Evolutionary conservation across 495 filamentous ascomycete species (phyloP).

Genomic region (Friedmanniomyces endolithicus): DNA sequence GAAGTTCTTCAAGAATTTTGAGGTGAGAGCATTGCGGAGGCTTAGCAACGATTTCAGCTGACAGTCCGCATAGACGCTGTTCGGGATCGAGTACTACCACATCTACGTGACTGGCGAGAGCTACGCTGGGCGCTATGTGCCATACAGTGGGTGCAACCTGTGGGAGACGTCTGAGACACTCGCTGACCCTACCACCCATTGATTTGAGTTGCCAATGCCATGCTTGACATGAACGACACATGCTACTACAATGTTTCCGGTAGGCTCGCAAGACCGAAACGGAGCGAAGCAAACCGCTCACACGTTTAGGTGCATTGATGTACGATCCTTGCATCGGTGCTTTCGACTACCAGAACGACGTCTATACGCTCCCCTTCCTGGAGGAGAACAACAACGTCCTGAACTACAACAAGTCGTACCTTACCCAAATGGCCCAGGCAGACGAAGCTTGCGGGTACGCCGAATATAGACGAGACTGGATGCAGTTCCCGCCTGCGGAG

Average conservation of each 20-base stretch:
- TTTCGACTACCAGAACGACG: constrained; percentile 36
- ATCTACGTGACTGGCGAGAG: constrained; percentile 50
- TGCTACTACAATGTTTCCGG: neutral
- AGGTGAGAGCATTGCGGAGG: constrained; percentile 40
- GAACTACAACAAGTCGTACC: constrained; percentile 52
- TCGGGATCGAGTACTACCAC: constrained; percentile 46
- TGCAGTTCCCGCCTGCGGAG: neutral
- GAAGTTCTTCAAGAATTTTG: constrained; percentile 51
- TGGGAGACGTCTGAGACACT: too few relatives aligned
- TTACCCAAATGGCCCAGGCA: constrained; percentile 40
- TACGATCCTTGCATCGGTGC: constrained; percentile 53
- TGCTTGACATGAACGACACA: constrained; percentile 52
- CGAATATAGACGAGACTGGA: constrained; percentile 43
- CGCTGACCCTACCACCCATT: too few relatives aligned
- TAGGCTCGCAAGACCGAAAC: constrained; percentile 44
- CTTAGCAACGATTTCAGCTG: neutral
- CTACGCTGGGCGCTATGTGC: constrained; percentile 62
- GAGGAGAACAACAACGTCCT: constrained; percentile 50
- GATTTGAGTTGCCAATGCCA: constrained; percentile 56
- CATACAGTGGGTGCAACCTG: too few relatives aligned
- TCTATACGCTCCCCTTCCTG: constrained; percentile 47
- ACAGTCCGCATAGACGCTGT: constrained; percentile 22
- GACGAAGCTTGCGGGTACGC: constrained; percentile 53
- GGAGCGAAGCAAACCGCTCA: too few relatives aligned
- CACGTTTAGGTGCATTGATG: constrained; percentile 48